These are phyloP conservation scores for Ophioceras dolichostomum DNA, from an alignment of 2,329 filamentous ascomycete genomes.

Conservation along the genomic window DNA sequence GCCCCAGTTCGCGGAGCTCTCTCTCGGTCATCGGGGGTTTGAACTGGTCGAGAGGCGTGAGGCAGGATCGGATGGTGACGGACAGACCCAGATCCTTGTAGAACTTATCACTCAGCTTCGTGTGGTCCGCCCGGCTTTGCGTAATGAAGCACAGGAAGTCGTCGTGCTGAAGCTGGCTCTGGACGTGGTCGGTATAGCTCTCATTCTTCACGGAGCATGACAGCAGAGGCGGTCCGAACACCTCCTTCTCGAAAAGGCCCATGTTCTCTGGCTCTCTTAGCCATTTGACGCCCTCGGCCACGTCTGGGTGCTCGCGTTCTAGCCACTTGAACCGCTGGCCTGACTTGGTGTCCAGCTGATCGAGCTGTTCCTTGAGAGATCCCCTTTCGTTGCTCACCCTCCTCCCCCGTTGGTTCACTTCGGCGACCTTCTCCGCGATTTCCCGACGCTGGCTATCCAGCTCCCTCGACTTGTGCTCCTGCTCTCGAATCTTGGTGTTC, in stretches of 20 bases:
- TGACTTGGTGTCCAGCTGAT: slow-evolving; percentile 54
- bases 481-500: slow-evolving; percentile 57
- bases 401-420: slow-evolving; percentile 1
- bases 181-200: slow-evolving; percentile 45
- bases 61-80: slow-evolving; percentile 58
- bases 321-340: slow-evolving; percentile 64
- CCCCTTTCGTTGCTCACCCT: slow-evolving; percentile 8
- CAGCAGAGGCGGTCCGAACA: slow-evolving; percentile 72
- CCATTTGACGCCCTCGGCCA: slow-evolving; percentile 68
- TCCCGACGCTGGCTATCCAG: slow-evolving; percentile 29
- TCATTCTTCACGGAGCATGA: slow-evolving; percentile 69
- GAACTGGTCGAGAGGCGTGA: slow-evolving; percentile 40
- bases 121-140: slow-evolving; percentile 65
- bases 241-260: slow-evolving; percentile 51
- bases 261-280: slow-evolving; percentile 55
- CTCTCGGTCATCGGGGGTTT: slow-evolving; percentile 38
- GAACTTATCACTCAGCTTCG: slow-evolving; percentile 54
- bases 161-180: slow-evolving; percentile 34
- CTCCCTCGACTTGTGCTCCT: slow-evolving; percentile 45
- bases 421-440: slow-evolving; percentile 10
- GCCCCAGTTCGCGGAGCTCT: slow-evolving; percentile 45
- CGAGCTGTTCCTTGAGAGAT: slow-evolving; percentile 22
- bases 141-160: slow-evolving; percentile 61
- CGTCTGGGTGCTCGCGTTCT: slow-evolving; percentile 45
- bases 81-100: slow-evolving; percentile 51